phyloP scores from a whole-genome alignment of 768 basidiomycete genomes.

The Tubosaeta brunneosetosa region DNA sequence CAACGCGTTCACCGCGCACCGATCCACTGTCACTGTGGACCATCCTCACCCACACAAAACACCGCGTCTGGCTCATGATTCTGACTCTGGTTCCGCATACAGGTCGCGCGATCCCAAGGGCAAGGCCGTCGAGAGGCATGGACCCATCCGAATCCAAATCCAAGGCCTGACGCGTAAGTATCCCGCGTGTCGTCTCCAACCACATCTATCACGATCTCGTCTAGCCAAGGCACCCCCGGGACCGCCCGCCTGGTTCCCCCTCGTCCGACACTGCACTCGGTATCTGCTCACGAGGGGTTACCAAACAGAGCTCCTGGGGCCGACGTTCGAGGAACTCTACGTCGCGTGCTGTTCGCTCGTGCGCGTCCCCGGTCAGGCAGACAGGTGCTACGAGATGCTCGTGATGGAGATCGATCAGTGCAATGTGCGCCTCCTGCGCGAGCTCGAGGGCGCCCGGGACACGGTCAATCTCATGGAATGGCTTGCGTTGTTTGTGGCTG shows the following conservation, averaged over 20 bases:
- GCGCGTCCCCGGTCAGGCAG: slow-evolving; percentile 47
- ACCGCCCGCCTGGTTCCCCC: slow-evolving; percentile 19
- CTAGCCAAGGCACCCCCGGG: slow-evolving; percentile 11
- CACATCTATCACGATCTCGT: neutral
- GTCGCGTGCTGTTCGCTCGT: slow-evolving; percentile 54
- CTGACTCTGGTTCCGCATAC: slow-evolving; percentile 63
- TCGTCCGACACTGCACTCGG: slow-evolving; percentile 37
- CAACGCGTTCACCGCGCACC: slow-evolving; percentile 43
- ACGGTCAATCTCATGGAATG: slow-evolving; percentile 41
- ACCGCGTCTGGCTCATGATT: slow-evolving; percentile 60
- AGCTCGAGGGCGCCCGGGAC: slow-evolving; percentile 28
- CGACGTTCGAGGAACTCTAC: slow-evolving; percentile 57
- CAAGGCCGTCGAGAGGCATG: slow-evolving; percentile 24
- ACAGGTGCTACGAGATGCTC: slow-evolving; percentile 54
- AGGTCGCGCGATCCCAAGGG: slow-evolving; percentile 40
- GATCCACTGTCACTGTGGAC: slow-evolving; percentile 35
- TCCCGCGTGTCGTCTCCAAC: neutral
- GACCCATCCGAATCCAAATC: slow-evolving; percentile 46
- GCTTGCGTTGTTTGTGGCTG: slow-evolving; percentile 51
- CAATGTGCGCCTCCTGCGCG: slow-evolving; percentile 36
- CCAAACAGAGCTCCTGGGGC: slow-evolving; percentile 31
- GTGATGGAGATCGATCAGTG: slow-evolving; percentile 58
- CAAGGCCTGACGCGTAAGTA: slow-evolving; percentile 33
- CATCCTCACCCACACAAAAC: slow-evolving; percentile 61
- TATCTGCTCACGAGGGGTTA: slow-evolving; percentile 37